These are phyloP conservation scores for Eimeria tenella DNA, from an alignment of 169 alveolate genomes.

Conservation along the genomic window DNA sequence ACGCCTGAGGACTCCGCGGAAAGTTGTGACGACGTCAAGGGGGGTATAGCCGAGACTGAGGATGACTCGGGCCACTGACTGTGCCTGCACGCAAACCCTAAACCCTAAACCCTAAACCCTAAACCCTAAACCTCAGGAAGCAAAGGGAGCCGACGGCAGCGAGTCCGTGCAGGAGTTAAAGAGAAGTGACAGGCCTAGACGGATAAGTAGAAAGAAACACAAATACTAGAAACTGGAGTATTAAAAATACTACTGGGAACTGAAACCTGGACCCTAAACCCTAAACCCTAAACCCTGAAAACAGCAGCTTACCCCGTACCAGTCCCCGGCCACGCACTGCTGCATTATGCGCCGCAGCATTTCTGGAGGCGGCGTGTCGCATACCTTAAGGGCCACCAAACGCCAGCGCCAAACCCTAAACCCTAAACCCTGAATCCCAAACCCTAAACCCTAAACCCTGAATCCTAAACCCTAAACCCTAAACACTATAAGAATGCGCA, in stretches of 20 bases:
- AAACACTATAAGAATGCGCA: conserved; percentile 56
- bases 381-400: background rate
- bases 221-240: too few species aligned
- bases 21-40: conserved; percentile 60
- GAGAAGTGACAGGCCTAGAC: background rate
- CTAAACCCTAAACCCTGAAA: too few species aligned
- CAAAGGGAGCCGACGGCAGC: background rate
- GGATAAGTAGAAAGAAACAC: background rate
- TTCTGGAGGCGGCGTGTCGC: conserved; percentile 80
- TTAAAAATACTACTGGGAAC: too few species aligned
- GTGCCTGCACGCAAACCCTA: conserved; percentile 25
- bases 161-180: background rate
- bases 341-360: conserved; percentile 59
- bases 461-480: background rate
- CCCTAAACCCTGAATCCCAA: background rate
- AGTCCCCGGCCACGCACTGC: conserved; percentile 67
- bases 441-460: background rate
- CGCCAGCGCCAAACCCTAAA: too few species aligned
- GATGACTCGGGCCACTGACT: background rate
- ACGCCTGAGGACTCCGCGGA: conserved; percentile 72
- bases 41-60: conserved; percentile 19
- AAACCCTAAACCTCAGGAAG: background rate
- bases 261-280: too few species aligned
- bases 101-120: conserved; percentile 7
- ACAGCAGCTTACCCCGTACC: conserved; percentile 43